Base-by-base conservation (phyloP, 805 yeast genomes). In the Spathaspora girioi region DNA sequence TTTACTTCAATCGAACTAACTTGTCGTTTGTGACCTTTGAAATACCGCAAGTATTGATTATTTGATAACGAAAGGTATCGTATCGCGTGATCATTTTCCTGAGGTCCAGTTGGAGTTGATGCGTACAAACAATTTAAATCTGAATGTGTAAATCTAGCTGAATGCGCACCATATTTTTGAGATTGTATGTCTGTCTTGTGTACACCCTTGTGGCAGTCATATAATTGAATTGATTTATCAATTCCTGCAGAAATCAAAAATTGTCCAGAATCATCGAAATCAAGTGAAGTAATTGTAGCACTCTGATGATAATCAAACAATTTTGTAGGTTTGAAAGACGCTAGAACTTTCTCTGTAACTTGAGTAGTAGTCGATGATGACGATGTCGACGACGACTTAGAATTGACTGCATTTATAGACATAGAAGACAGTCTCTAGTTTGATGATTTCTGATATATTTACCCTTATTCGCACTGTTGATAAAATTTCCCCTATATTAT, bases 91-190 rank as follows among this genome's bases (percentile, higher is more conserved):
- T 89, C 92, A 47, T 81, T 84, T n/a, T 61, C 68, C 5, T 50
- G 50, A 20, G 50, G 58, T 5, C 54, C 61, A 2, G 61, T 49
- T 7, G 76, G 76, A 0, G 98, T 90, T 5, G 97, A 87, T 1
- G 96, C 91, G 63, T 87, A 89, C 14, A 93, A 75, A 60, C 94
- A 86, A 59, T 84, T 83, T 51, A 80, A 76, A 44, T 83, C 84
- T 43, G 80, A 77, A 61, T 87, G 96, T 0, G 97, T 84, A 66
- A 94, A 94, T 45, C 83, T 76, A 2, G 97, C 97, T 38, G 89
- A 69, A 61, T 89, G 91, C 51, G 91, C 88, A 0, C 99, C 99
- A 60, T 94, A 94, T 63, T 94, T 94, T 69, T 91, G 92, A 27
- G 94, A 85, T 53, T 81, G 85, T 8, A 89, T 78, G 3, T 90